Percentiles rank a stretch among this genome's conserved stretches.
phyloP scores from a whole-genome alignment of 768 basidiomycete genomes.

The Sistotremastrum niveocremeum region DNA sequence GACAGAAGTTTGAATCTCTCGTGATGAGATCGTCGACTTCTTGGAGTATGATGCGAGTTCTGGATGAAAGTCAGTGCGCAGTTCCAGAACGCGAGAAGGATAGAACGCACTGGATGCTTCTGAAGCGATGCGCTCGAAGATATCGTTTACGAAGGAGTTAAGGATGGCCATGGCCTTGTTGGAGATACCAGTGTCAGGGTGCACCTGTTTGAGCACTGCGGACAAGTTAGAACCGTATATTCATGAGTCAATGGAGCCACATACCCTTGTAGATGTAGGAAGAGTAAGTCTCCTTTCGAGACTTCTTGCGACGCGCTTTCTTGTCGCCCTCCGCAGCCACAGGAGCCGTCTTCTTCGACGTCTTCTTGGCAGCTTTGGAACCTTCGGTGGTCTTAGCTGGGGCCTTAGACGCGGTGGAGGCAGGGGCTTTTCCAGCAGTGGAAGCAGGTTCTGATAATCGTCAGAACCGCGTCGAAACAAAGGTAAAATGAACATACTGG shows the following conservation, averaged over 20 bases:
- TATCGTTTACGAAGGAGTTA: conserved; percentile 94
- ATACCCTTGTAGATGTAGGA: conserved; percentile 85
- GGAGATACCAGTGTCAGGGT: conserved; percentile 98
- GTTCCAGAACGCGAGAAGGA: not conserved
- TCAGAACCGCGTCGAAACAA: no score
- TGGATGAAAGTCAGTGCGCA: conserved; percentile 15
- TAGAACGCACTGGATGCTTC: conserved; percentile 69
- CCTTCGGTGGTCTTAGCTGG: conserved; percentile 52
- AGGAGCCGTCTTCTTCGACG: conserved; percentile 38
- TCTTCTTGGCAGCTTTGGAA: conserved; percentile 69
- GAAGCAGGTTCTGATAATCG: conserved; percentile 43
- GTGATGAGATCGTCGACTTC: conserved; percentile 97
- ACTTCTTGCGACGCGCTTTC: conserved; percentile 74
- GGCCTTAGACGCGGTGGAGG: conserved; percentile 24
- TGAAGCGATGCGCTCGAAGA: conserved; percentile 85
- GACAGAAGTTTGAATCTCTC: conserved; percentile 95
- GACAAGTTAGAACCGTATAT: conserved; percentile 1
- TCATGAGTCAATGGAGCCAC: conserved; percentile 7
- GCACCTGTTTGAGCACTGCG: conserved; percentile 88
- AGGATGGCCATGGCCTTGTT: conserved; percentile 98
- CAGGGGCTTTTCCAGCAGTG: conserved; percentile 63
- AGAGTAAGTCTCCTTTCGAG: conserved; percentile 84
- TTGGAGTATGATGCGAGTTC: conserved; percentile 96
- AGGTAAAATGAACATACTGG: conserved; percentile 14
- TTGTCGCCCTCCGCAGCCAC: conserved; percentile 51